Evolutionary conservation across 2,329 filamentous ascomycete species (phyloP).

Genomic region (Fusarium sarcochroum): DNA sequence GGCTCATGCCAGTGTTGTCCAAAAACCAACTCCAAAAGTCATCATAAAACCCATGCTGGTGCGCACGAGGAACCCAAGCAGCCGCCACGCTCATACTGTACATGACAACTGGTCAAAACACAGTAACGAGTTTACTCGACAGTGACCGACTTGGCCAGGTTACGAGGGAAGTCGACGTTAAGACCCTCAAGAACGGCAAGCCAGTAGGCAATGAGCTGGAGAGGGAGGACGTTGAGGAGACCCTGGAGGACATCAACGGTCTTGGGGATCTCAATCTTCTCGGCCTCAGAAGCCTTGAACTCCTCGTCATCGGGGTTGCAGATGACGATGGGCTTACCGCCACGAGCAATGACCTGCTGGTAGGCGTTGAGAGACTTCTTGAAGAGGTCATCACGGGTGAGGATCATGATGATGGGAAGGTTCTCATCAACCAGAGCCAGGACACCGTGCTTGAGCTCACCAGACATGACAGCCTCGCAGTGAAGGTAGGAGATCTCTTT

Average conservation of each 20-base stretch:
- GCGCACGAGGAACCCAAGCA: constrained; percentile 38
- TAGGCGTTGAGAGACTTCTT: constrained; percentile 99
- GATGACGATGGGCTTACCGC: constrained; percentile 97
- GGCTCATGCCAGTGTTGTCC: constrained; percentile 48
- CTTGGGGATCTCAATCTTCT: constrained; percentile 97
- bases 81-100: constrained; percentile 40
- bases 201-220: constrained; percentile 99
- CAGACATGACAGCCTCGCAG: constrained; percentile 99
- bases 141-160: constrained; percentile 98
- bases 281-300: constrained; percentile 88
- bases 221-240: constrained; percentile 95
- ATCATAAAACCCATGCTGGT: constrained; percentile 44
- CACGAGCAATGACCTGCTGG: constrained; percentile 97
- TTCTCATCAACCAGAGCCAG: constrained; percentile 98
- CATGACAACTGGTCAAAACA: constrained; percentile 33
- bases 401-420: constrained; percentile 99
- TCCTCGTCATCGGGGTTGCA: constrained; percentile 93
- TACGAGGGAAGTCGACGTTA: constrained; percentile 98
- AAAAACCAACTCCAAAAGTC: constrained; percentile 49
- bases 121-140: constrained; percentile 79
- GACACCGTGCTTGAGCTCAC: constrained; percentile 99
- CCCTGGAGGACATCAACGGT: constrained; percentile 97
- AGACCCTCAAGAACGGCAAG: constrained; percentile 94
- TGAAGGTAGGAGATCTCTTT: constrained; percentile 99
- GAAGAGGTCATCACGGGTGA: constrained; percentile 96